These are phyloP conservation scores for Striga hermonthica DNA, from an alignment of 305 asterid genomes.

Conservation along the genomic window DNA sequence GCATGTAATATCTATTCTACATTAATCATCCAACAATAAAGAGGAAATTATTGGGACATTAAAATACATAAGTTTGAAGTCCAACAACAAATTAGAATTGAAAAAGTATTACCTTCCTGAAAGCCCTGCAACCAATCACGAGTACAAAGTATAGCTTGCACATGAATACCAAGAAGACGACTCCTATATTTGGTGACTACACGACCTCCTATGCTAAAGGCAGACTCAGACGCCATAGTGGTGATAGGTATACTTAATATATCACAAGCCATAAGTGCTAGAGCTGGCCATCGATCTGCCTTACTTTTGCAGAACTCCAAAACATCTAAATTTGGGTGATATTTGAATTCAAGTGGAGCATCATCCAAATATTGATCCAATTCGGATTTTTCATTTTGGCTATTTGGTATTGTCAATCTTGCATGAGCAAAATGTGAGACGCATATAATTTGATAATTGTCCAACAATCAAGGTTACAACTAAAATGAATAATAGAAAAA, in stretches of 20 bases:
- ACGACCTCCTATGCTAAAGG: background rate
- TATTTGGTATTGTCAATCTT: background rate
- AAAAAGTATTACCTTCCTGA: too few relatives aligned
- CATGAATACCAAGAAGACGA: background rate
- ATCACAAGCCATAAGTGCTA: too few relatives aligned
- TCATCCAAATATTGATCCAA: background rate
- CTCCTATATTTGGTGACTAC: background rate
- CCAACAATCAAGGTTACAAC: background rate
- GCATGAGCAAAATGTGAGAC: background rate
- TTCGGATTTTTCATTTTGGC: background rate
- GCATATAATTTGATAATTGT: background rate
- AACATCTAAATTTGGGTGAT: background rate
- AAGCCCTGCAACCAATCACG: background rate
- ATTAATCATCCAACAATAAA: too few relatives aligned
- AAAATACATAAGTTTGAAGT: too few relatives aligned
- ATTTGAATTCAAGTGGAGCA: background rate
- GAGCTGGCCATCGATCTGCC: background rate
- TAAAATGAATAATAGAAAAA: too few relatives aligned
- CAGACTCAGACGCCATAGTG: too few relatives aligned
- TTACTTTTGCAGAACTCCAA: background rate
- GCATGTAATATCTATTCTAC: too few relatives aligned
- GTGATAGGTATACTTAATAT: too few relatives aligned
- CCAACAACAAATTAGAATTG: too few relatives aligned
- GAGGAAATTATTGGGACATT: too few relatives aligned
- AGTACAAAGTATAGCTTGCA: background rate